Evolutionary conservation across 768 basidiomycete genomes (phyloP).

Genomic region (Saitozyma sp.): DNA sequence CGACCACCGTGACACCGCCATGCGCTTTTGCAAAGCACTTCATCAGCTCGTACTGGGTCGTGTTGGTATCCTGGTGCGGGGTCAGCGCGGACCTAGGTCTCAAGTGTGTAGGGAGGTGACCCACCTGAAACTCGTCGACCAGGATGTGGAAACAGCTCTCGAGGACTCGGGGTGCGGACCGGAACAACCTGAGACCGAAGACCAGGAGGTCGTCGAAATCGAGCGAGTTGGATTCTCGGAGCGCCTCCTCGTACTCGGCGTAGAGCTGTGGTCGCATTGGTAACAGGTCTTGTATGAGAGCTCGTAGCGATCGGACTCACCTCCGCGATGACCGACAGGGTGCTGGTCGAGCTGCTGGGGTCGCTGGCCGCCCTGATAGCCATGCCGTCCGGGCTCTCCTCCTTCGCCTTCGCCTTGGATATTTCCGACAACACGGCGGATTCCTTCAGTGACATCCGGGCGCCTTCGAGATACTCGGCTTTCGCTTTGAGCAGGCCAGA

Average conservation of each 20-base stretch:
- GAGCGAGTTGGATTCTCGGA: constrained; percentile 67
- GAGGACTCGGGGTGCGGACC: constrained; percentile 57
- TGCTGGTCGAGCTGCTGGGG: constrained; percentile 31
- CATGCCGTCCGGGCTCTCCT: constrained; percentile 61
- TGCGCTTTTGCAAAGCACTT: constrained; percentile 61
- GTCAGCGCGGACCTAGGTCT: not conserved
- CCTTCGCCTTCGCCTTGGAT: constrained; percentile 70
- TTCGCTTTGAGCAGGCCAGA: constrained; percentile 62
- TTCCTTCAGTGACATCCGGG: constrained; percentile 60
- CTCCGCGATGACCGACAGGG: constrained; percentile 42
- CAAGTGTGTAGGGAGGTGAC: not conserved
- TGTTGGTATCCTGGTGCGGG: constrained; percentile 69
- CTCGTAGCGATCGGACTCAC: constrained; percentile 19
- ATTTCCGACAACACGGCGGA: constrained; percentile 63
- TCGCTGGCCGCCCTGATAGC: constrained; percentile 36
- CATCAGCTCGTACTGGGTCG: constrained; percentile 78
- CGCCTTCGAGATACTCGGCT: constrained; percentile 57
- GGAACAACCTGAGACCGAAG: constrained; percentile 69
- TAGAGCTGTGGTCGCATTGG: constrained; percentile 56
- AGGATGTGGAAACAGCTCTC: constrained; percentile 69
- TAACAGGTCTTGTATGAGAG: not conserved
- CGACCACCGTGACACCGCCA: constrained; percentile 72
- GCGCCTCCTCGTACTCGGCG: constrained; percentile 64
- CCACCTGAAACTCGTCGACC: constrained; percentile 76
- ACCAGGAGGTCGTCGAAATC: constrained; percentile 86